A percentile compares a stretch with the other conserved stretches of the same genome.
These are phyloP conservation scores for Flaveria linearis DNA, from an alignment of 129 eudicot species.

Conservation along the genomic window DNA sequence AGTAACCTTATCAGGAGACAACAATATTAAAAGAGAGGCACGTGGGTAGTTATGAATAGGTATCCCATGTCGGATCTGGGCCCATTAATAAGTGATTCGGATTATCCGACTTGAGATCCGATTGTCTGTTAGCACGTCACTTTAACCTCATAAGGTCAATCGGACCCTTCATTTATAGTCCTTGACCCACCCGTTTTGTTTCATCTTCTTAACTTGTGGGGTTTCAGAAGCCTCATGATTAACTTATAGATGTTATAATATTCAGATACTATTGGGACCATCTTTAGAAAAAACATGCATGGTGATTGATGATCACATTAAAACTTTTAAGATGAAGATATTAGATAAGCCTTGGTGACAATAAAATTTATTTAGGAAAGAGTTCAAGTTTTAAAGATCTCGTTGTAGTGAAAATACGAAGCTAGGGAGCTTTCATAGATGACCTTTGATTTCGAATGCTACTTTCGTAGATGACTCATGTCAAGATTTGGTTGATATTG, in stretches of 20 bases:
- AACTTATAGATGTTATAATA: background rate
- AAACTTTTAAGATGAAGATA: no score
- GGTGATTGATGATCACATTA: no score
- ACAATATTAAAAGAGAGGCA: constrained; percentile 22
- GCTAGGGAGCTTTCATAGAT: no score
- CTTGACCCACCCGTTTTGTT: constrained; percentile 29
- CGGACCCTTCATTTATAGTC: constrained; percentile 33
- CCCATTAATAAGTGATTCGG: constrained; percentile 26
- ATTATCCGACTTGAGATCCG: background rate
- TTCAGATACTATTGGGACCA: no score
- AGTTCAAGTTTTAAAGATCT: no score
- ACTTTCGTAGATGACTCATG: no score
- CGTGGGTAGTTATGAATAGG: constrained; percentile 31
- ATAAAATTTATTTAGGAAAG: no score
- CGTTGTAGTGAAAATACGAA: no score
- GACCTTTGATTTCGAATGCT: no score
- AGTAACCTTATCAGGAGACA: constrained; percentile 34
- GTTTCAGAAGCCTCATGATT: background rate
- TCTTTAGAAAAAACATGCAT: no score
- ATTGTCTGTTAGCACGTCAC: constrained; percentile 20
- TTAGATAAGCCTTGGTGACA: no score
- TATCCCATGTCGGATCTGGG: constrained; percentile 10
- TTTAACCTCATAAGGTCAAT: constrained; percentile 11
- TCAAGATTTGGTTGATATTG: no score
- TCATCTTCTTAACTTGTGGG: constrained; percentile 1